phyloP scores from a whole-genome alignment of 345 rosid species.

The Streptanthus diversifolius region DNA sequence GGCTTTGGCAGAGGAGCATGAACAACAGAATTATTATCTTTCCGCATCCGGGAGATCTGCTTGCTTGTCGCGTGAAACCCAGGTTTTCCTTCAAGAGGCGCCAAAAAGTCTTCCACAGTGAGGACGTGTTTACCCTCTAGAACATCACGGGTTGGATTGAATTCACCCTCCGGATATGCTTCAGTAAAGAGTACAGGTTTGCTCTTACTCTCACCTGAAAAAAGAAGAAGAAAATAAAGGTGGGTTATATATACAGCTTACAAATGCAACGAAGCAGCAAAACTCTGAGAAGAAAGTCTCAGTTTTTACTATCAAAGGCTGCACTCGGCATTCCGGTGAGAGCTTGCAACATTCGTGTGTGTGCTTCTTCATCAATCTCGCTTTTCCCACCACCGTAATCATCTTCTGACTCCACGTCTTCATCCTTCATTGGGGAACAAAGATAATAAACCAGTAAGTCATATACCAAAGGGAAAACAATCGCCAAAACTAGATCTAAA shows the following conservation, averaged over 20 bases:
- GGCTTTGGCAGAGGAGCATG: constrained; percentile 79
- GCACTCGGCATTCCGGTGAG: constrained; percentile 82
- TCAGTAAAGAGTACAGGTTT: constrained; percentile 54
- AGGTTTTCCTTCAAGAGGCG: constrained; percentile 58
- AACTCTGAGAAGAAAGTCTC: not conserved
- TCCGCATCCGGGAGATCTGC: constrained; percentile 45
- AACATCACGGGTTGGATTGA: constrained; percentile 79
- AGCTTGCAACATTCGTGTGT: constrained; percentile 70
- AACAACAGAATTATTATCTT: constrained; percentile 45
- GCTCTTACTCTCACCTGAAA: constrained; percentile 57
- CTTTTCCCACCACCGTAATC: constrained; percentile 31
- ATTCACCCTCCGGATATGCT: constrained; percentile 87
- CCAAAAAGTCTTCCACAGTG: constrained; percentile 62
- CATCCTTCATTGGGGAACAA: constrained; percentile 53
- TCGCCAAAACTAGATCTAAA: not conserved
- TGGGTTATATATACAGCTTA: not conserved
- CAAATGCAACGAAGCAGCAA: not conserved
- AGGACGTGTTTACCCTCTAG: constrained; percentile 62
- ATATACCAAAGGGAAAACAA: not conserved
- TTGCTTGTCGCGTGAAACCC: constrained; percentile 57
- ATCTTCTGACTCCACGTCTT: constrained; percentile 60
- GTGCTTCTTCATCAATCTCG: constrained; percentile 30
- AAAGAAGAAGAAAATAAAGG: not conserved
- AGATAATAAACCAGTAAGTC: not conserved
- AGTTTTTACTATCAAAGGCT: constrained; percentile 60